Conservation (phyloP, 2,329 filamentous ascomycete genomes). For the Monilinia polystroma region DNA sequence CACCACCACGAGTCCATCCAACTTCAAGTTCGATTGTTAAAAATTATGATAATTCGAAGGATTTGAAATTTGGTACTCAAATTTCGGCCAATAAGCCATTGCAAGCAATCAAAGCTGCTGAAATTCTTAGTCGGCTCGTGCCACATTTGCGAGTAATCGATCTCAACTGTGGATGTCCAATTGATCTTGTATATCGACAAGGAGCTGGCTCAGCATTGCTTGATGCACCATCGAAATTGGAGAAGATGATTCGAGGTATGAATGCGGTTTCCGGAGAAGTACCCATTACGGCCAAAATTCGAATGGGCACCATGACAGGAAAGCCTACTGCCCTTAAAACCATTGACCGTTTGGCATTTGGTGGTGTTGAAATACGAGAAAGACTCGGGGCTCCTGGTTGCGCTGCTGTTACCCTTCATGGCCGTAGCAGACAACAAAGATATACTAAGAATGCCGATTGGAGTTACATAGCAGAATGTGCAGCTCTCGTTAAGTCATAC, state of each 20-base stretch:
- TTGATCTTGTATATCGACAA: conserved; percentile 85
- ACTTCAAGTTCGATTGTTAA: conserved; percentile 55
- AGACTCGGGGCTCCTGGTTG: conserved; percentile 75
- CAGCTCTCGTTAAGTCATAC: conserved; percentile 77
- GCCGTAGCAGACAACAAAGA: conserved; percentile 87
- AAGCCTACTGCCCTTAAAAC: conserved; percentile 77
- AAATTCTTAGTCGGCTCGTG: conserved; percentile 72
- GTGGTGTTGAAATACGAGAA: conserved; percentile 69
- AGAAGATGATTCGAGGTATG: conserved; percentile 96
- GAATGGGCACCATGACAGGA: conserved; percentile 82
- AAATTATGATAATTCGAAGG: conserved; percentile 77
- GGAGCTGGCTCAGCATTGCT: conserved; percentile 90
- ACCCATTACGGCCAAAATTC: conserved; percentile 91
- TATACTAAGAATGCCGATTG: conserved; percentile 94
- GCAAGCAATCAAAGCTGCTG: conserved; percentile 84
- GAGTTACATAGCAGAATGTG: conserved; percentile 89
- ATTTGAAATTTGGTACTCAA: conserved; percentile 88
- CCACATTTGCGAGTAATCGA: conserved; percentile 88
- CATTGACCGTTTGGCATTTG: conserved; percentile 79
- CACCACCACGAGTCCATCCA: conserved; percentile 64
- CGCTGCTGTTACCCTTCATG: conserved; percentile 93
- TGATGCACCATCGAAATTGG: conserved; percentile 82
- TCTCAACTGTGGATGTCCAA: conserved; percentile 95
- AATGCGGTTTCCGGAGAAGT: conserved; percentile 87
- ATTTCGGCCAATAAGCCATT: conserved; percentile 91